Evolutionary conservation across 2,329 filamentous ascomycete species (phyloP).

Genomic region (Colletotrichum abscissum): DNA sequence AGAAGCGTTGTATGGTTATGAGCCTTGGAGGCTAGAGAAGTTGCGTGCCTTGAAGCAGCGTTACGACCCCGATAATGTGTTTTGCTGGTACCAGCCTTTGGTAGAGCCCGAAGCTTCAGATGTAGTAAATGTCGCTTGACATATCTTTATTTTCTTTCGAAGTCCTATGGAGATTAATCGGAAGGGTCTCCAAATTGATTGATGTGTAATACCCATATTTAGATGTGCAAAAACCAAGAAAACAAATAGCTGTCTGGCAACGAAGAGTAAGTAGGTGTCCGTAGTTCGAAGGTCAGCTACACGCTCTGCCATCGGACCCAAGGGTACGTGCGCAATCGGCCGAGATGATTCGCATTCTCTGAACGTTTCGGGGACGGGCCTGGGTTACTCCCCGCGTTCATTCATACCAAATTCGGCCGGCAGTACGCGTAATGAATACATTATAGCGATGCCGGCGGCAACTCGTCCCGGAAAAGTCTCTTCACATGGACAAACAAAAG

Average conservation of each 20-base stretch:
- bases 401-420: too few species aligned
- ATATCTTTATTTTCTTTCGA: too few species aligned
- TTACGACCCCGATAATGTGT: constrained; percentile 50
- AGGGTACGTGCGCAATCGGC: neutral
- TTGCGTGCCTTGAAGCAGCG: constrained; percentile 46
- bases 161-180: too few species aligned
- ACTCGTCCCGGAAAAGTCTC: neutral
- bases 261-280: too few species aligned
- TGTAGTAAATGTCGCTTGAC: neutral
- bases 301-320: too few species aligned
- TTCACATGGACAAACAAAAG: neutral
- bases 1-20: constrained; percentile 39
- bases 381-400: too few species aligned
- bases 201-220: too few species aligned
- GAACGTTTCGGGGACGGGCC: neutral
- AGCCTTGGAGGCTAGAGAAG: constrained; percentile 37
- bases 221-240: too few species aligned
- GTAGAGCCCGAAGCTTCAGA: neutral
- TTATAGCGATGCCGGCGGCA: neutral
- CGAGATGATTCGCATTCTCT: neutral
- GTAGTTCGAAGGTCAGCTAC: too few species aligned
- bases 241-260: too few species aligned
- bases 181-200: too few species aligned
- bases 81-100: constrained; percentile 37
- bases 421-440: neutral